Percentiles rank a stretch among this genome's conserved stretches.
Evolutionary conservation across 495 filamentous ascomycete species (phyloP).

Genomic region (Penicillium parvum): DNA sequence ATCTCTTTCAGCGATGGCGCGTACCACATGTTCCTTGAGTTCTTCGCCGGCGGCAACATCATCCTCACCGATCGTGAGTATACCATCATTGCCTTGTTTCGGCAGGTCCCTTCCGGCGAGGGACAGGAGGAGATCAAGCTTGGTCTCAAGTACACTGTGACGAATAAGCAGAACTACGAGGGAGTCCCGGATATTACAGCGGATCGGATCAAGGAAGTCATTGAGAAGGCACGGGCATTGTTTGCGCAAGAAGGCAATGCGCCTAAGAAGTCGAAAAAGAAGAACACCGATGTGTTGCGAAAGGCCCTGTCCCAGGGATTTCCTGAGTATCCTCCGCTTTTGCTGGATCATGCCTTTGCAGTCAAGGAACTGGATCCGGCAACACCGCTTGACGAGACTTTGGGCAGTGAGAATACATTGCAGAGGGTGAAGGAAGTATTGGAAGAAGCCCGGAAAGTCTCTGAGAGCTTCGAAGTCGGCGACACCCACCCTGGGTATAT

Average conservation of each 20-base stretch:
- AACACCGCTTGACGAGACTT: conserved; percentile 59
- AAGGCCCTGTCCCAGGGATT: conserved; percentile 77
- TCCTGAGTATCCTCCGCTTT: conserved; percentile 76
- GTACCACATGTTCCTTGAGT: conserved; percentile 86
- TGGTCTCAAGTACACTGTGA: conserved; percentile 73
- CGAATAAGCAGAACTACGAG: conserved; percentile 73
- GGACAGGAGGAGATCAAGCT: conserved; percentile 68
- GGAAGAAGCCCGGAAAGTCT: conserved; percentile 52
- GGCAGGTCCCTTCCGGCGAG: conserved; percentile 69
- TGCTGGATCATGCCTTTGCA: conserved; percentile 82
- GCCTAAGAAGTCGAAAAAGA: conserved; percentile 73
- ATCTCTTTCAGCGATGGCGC: conserved; percentile 87
- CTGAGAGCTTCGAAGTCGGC: conserved; percentile 39
- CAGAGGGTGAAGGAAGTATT: conserved; percentile 60
- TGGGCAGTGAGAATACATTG: conserved; percentile 60
- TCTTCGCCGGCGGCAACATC: conserved; percentile 94
- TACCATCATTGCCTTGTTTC: conserved; percentile 71
- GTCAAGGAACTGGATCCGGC: conserved; percentile 61
- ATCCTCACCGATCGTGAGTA: conserved; percentile 80
- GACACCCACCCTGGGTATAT: conserved; percentile 68
- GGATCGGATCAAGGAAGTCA: conserved; percentile 62
- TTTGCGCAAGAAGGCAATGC: conserved; percentile 45
- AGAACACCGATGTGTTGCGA: conserved; percentile 70
- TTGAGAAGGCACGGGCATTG: conserved; percentile 60
- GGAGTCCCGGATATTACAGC: conserved; percentile 70